A percentile compares a stretch with the other conserved stretches of the same genome.
Conservation (phyloP, 306 rosid species). For the Ceratonia siliqua region DNA sequence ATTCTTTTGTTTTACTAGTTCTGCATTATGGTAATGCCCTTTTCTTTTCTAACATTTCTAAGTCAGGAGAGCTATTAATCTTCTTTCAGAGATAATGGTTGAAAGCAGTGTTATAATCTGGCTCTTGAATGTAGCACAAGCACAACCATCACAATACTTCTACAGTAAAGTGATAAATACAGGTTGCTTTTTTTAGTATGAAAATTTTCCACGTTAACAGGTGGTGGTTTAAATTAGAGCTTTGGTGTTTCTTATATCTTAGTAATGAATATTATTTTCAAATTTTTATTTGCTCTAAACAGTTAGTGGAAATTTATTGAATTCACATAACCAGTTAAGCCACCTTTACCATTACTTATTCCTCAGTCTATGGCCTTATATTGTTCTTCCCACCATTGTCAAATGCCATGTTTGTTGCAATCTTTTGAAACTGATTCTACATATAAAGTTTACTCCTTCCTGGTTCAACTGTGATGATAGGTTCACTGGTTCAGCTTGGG, state of each 20-base stretch:
- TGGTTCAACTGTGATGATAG: slow-evolving; percentile 42
- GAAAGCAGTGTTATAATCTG: neutral
- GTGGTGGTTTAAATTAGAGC: slow-evolving; percentile 9
- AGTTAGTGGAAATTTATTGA: neutral
- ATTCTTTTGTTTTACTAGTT: neutral
- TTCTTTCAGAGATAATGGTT: neutral
- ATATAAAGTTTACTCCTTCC: slow-evolving; percentile 2
- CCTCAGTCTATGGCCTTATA: neutral
- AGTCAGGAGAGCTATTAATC: neutral
- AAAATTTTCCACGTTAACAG: neutral
- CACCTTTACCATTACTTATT: neutral
- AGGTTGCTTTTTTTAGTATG: neutral
- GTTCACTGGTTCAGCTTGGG: slow-evolving; percentile 85
- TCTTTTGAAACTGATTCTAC: slow-evolving; percentile 22
- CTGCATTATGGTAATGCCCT: neutral
- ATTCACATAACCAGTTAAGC: neutral
- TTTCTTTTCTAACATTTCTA: too few species aligned
- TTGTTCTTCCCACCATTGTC: neutral
- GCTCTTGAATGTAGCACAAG: neutral
- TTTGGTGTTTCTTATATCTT: neutral
- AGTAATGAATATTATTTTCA: neutral
- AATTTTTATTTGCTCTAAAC: slow-evolving; percentile 1
- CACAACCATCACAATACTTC: neutral
- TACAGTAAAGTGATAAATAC: neutral
- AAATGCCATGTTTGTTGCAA: neutral